A percentile compares a stretch with the other conserved stretches of the same genome.
Evolutionary conservation across 1,284 basidiomycete genomes (phyloP).

Genomic region (Marasmius fiardii): DNA sequence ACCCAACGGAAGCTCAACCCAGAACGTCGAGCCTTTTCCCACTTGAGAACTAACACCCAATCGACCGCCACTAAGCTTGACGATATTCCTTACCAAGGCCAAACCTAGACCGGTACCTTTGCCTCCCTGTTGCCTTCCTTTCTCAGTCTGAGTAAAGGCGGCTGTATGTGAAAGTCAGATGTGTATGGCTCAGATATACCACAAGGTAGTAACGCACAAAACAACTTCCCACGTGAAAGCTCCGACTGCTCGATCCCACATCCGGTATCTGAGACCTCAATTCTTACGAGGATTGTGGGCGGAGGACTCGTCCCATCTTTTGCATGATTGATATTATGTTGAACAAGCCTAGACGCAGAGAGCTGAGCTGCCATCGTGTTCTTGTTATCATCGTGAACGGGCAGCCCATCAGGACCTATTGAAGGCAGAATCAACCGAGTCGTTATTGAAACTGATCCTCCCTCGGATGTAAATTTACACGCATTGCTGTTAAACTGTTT

Average conservation of each 20-base stretch:
- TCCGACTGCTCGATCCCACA: slow-evolving; percentile 61
- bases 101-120: slow-evolving; percentile 87
- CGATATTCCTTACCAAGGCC: slow-evolving; percentile 87
- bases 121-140: slow-evolving; percentile 77
- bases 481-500: slow-evolving; percentile 38
- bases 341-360: slow-evolving; percentile 27
- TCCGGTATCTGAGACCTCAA: slow-evolving; percentile 76
- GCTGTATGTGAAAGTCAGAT: slow-evolving; percentile 32
- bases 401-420: slow-evolving; percentile 17
- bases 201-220: slow-evolving; percentile 48
- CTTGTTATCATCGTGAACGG: slow-evolving; percentile 24
- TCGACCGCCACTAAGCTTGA: slow-evolving; percentile 75
- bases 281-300: slow-evolving; percentile 59
- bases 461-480: slow-evolving; percentile 64
- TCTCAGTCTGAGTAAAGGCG: slow-evolving; percentile 76
- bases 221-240: slow-evolving; percentile 72
- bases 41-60: slow-evolving; percentile 67
- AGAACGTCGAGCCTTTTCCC: slow-evolving; percentile 68
- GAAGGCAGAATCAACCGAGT: slow-evolving; percentile 42
- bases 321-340: slow-evolving; percentile 31
- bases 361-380: slow-evolving; percentile 23
- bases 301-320: slow-evolving; percentile 16
- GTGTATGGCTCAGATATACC: background rate
- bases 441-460: slow-evolving; percentile 48
- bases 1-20: slow-evolving; percentile 71